These are phyloP conservation scores for Diaporthe citri DNA, from an alignment of 2,329 filamentous ascomycete species.

Conservation along the genomic window DNA sequence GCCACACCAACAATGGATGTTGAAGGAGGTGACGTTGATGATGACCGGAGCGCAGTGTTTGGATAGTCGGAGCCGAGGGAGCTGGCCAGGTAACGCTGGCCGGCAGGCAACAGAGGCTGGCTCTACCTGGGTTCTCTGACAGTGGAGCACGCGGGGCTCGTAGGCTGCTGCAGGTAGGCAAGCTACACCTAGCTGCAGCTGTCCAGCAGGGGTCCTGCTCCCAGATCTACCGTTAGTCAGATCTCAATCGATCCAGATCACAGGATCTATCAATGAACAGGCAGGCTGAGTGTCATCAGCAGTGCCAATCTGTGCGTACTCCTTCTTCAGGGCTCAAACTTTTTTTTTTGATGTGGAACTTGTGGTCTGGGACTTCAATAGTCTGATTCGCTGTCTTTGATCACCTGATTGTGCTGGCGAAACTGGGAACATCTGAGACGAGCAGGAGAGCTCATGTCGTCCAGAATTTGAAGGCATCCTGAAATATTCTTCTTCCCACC, in stretches of 20 bases:
- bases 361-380: background rate
- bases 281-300: background rate
- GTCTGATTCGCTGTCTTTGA: background rate
- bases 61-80: slow-evolving; percentile 5
- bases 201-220: background rate
- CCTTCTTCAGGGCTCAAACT: background rate
- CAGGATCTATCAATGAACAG: no score
- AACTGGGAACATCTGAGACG: background rate
- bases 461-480: background rate
- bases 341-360: background rate
- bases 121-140: background rate
- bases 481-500: background rate
- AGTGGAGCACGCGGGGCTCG: slow-evolving; percentile 16
- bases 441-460: background rate
- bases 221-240: background rate
- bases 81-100: slow-evolving; percentile 18
- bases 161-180: background rate
- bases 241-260: background rate
- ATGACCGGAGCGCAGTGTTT: background rate
- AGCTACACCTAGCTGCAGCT: slow-evolving; percentile 28
- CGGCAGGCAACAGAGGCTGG: slow-evolving; percentile 12
- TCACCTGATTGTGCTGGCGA: no score
- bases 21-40: slow-evolving; percentile 2
- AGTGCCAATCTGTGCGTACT: background rate
- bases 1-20: background rate